Evolutionary conservation across 2,329 filamentous ascomycete species (phyloP).

Genomic region (Cordyceps tenuipes): DNA sequence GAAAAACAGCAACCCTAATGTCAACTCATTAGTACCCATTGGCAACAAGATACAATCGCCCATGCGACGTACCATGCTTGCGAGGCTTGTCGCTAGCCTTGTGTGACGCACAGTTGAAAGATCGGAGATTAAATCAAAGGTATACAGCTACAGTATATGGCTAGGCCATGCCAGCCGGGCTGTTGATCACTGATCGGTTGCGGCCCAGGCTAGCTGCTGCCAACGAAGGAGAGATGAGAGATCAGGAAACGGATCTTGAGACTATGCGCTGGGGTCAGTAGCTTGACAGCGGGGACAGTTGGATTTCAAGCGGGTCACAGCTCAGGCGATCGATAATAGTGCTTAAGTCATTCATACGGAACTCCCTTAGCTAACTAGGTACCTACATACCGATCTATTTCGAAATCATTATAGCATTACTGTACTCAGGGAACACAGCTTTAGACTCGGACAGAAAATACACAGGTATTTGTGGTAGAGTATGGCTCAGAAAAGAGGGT

Average conservation of each 20-base stretch:
- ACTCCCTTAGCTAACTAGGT: too few species aligned
- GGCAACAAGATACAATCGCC: not conserved
- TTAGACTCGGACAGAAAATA: too few species aligned
- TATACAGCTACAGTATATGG: not conserved
- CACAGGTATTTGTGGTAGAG: too few species aligned
- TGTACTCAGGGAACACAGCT: too few species aligned
- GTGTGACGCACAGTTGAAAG: not conserved
- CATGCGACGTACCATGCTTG: constrained; percentile 2
- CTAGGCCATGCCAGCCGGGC: not conserved
- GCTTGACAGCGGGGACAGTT: too few species aligned
- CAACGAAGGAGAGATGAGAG: not conserved
- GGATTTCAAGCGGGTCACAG: too few species aligned
- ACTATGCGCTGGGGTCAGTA: too few species aligned
- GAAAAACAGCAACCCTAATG: constrained; percentile 52
- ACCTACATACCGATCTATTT: too few species aligned
- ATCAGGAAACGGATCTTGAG: not conserved
- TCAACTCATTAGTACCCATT: not conserved
- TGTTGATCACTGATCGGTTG: not conserved
- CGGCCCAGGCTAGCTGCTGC: not conserved
- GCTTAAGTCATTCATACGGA: too few species aligned
- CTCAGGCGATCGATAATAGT: too few species aligned
- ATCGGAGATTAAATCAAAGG: not conserved
- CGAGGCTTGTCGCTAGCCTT: not conserved
- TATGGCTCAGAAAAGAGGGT: too few species aligned
- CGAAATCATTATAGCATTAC: too few species aligned